Conservation (phyloP, 257 asterid genomes). For the Striga asiatica region DNA sequence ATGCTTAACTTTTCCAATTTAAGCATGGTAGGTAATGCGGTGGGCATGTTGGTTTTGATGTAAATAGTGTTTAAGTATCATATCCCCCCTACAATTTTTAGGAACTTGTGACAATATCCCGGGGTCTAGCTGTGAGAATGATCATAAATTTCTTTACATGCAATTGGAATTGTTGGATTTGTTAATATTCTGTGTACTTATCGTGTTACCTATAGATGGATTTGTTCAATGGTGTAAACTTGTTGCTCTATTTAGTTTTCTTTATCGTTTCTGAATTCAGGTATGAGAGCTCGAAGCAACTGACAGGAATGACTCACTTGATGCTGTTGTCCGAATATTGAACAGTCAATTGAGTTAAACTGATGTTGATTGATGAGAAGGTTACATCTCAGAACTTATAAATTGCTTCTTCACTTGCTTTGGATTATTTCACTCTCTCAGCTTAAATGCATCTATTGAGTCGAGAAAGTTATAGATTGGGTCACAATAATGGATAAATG, state of each 20-base stretch:
- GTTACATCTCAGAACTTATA: constrained; percentile 23
- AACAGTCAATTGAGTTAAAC: constrained; percentile 88
- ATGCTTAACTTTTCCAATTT: too few species aligned
- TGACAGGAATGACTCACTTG: constrained; percentile 71
- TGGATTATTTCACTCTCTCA: not conserved
- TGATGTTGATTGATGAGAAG: constrained; percentile 97
- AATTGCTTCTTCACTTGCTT: constrained; percentile 4
- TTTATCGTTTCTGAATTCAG: not conserved
- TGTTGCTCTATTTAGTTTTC: not conserved
- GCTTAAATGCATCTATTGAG: not conserved
- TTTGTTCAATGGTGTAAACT: not conserved
- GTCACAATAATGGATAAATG: too few species aligned
- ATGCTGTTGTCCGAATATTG: constrained; percentile 72
- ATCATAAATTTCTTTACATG: too few species aligned
- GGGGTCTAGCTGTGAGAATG: too few species aligned
- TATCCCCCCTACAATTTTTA: too few species aligned
- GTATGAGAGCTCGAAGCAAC: constrained; percentile 49
- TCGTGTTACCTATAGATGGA: not conserved
- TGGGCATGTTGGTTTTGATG: too few species aligned
- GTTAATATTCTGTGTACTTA: not conserved
- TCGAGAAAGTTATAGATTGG: not conserved
- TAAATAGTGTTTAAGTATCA: too few species aligned
- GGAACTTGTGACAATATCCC: too few species aligned
- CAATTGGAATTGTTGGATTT: not conserved
- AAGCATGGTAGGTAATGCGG: too few species aligned